Base-by-base conservation (phyloP, 2,329 filamentous ascomycete species). In the Daldinia eschscholtzii region DNA sequence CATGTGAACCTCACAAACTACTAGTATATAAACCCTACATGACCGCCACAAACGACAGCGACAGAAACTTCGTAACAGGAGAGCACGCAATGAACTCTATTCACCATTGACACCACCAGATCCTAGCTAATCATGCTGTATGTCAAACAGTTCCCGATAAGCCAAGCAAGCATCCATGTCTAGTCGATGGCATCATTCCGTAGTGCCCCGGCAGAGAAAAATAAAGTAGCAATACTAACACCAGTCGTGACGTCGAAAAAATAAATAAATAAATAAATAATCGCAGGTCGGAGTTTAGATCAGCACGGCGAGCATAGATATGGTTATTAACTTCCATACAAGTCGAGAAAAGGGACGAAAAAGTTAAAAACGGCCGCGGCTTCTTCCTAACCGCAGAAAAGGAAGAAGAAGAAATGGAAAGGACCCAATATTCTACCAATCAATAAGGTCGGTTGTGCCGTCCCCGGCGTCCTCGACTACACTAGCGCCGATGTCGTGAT, bases 401-500 rank as follows among this genome's bases (percentile, higher is more conserved):
- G 12, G 69, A 64, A 65, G 65, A 30, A 63, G 4, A 9, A 30
- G 26, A 50, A 30, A 26, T 4, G 68, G 64, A 65, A 67, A 30
- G 65, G 37, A 46, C 44, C 60, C 53, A 46, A 44, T 28, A 37
- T 46, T 60, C 44, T 57, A 50, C 77, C 77, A 79, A 78, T 79
- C 72, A 78, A 52, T 57, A 46, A 5, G 6, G n/a, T 57, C 64
- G 63, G 67, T 61, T 72, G 64, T 69, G 60, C 65, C 41, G 71
- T 70, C 33, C 67, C 66, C 71, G 70, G 74, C 41, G 71, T 70
- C 33, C 67, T 66, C 71, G 70, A 75, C 63, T 53, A 65, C 62
- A 67, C 68, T 81, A 80, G 79, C 75, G 78, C 68, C 70, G 76
- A 80, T 80, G 75, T 79, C 79, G 79, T 80, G 79, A 80, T 80